Evolutionary conservation across 2,329 filamentous ascomycete genomes (phyloP), one percentile per base, ranked within the genome.

Genomic region (Ophiostoma ips): DNA sequence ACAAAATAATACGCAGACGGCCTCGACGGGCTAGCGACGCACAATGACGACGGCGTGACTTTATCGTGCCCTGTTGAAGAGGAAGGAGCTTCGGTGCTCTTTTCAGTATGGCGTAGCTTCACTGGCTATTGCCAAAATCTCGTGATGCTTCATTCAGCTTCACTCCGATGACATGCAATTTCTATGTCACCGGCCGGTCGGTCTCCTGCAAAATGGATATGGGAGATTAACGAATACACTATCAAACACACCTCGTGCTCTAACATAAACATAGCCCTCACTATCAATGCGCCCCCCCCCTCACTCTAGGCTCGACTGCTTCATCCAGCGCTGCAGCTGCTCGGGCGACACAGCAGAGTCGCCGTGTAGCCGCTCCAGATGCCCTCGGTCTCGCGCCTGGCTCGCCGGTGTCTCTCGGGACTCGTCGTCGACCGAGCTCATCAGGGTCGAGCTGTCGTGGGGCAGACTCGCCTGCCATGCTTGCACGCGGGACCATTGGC

Each of bases 401-500:
- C 16, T 13, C 16, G 10, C 16, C 28, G 43, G 16, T 6, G 28
- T 33, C n/a, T n/a, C 18, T 4, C 12, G 11, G 5, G 30, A 19
- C 11, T 7, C 43, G 16, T 45, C 30, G n/a, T 8, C 16, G 15
- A 7, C 30, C 3, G 30, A 45, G 9, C 30, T 34, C 10, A 28
- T 15, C 30, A 34, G 16, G 10, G 40, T 48, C 1, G 51, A 49
- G 21, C 37, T 51, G 36, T 55, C 47, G 5, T 46, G 46, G 8
- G 45, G 21, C n/a, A 57, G 50, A 19, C 52, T 44, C 28, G 54
- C 54, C 11, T 57, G 54, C 55, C 45, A 57, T 1, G 54, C 54
- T 34, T 57, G 51, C 30, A 57, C 55, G 7, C 54, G 47, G 9
- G 55, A 55, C 55, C 55, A 57, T 31, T 57, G 55, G 16, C 54